A percentile compares a stretch with the other conserved stretches of the same genome.
Conservation (phyloP, 371 early-diverging fungal species). For the Mortierella sp. region DNA sequence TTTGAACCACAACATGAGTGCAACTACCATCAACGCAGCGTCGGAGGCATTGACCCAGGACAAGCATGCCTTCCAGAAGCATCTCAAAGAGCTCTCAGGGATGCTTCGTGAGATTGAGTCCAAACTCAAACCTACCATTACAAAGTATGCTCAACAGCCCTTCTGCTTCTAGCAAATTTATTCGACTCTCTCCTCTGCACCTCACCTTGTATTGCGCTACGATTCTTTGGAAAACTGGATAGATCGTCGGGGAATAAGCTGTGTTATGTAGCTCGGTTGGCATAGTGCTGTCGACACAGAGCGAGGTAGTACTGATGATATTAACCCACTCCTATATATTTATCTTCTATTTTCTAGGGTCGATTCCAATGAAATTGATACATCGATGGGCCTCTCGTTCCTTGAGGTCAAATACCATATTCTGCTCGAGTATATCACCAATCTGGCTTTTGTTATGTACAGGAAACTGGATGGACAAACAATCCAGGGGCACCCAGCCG, state of each 20-base stretch:
- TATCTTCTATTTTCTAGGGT: constrained; percentile 49
- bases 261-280: too few species aligned
- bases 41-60: constrained; percentile 35
- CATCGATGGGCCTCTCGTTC: constrained; percentile 83
- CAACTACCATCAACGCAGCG: constrained; percentile 11
- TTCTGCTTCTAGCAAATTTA: neutral
- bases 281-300: too few species aligned
- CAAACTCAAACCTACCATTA: constrained; percentile 63
- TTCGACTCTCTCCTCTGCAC: neutral
- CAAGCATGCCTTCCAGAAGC: constrained; percentile 54
- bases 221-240: too few species aligned
- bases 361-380: constrained; percentile 68
- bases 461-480: constrained; percentile 80
- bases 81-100: constrained; percentile 60
- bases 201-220: neutral
- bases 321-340: neutral
- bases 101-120: constrained; percentile 66
- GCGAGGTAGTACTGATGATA: too few species aligned
- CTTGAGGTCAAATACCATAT: constrained; percentile 89
- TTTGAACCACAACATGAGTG: constrained; percentile 20
- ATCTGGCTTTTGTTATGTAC: constrained; percentile 78
- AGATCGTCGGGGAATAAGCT: too few species aligned
- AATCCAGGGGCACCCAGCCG: constrained; percentile 71
- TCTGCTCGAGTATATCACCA: constrained; percentile 87
- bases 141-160: constrained; percentile 52